A percentile compares a stretch with the other conserved stretches of the same genome.
Evolutionary conservation across 1,284 basidiomycete species (phyloP).

Genomic region (Austropuccinia psidii): DNA sequence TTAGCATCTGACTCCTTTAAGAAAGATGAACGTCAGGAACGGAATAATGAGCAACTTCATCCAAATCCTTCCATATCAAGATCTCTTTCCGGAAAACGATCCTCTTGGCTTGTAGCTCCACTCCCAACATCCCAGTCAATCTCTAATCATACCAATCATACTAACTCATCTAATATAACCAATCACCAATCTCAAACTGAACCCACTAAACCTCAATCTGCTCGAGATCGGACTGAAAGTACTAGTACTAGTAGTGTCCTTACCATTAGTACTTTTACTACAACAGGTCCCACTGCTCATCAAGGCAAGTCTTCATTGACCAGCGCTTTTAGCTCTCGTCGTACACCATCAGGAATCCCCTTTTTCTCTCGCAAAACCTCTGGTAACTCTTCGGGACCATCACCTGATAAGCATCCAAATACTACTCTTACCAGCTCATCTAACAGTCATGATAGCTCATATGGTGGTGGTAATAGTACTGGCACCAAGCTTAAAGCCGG

Average conservation of each 20-base stretch:
- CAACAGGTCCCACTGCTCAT: background rate
- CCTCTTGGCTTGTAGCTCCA: background rate
- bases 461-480: conserved; percentile 48
- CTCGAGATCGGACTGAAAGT: conserved; percentile 22
- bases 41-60: too few relatives aligned
- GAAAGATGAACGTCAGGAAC: too few relatives aligned
- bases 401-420: conserved; percentile 10
- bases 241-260: conserved; percentile 20
- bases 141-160: background rate
- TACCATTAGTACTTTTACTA: background rate
- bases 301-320: background rate
- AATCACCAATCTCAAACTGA: background rate
- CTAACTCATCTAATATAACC: background rate
- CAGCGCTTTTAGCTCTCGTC: conserved; percentile 1
- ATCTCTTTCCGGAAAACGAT: background rate
- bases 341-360: conserved; percentile 83
- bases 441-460: conserved; percentile 45
- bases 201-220: too few relatives aligned
- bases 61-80: too few relatives aligned
- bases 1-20: background rate
- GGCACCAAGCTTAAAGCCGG: conserved; percentile 37
- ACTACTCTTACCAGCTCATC: conserved; percentile 26
- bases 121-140: background rate
- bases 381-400: conserved; percentile 40
- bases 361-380: conserved; percentile 71